These are phyloP conservation scores for Petrea volubilis DNA, from an alignment of 257 asterid species.

Conservation along the genomic window DNA sequence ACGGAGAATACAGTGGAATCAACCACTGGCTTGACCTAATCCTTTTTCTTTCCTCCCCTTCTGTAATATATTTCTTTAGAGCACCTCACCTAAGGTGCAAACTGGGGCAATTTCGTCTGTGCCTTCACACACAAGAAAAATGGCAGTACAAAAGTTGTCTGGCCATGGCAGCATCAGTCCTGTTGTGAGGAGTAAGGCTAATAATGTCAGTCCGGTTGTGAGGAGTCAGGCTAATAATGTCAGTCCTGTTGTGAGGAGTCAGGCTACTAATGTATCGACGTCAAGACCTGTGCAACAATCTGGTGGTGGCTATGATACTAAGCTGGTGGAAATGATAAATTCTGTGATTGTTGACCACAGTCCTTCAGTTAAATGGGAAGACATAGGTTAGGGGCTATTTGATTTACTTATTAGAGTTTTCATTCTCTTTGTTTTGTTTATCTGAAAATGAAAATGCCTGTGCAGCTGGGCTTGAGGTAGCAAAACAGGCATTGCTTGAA, in stretches of 20 bases:
- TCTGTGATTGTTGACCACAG: slow-evolving; percentile 84
- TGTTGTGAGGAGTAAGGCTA: slow-evolving; percentile 41
- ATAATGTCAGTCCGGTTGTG: slow-evolving; percentile 34
- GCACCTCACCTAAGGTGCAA: slow-evolving; percentile 49
- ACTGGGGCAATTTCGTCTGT: slow-evolving; percentile 40
- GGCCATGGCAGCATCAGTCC: slow-evolving; percentile 34
- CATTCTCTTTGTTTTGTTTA: not conserved
- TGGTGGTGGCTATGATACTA: slow-evolving; percentile 67
- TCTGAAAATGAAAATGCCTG: slow-evolving; percentile 21
- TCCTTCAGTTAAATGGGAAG: slow-evolving; percentile 99
- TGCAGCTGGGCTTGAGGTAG: slow-evolving; percentile 99
- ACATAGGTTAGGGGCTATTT: slow-evolving; percentile 71
- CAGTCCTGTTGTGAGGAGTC: slow-evolving; percentile 40
- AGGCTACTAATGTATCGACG: slow-evolving; percentile 33
- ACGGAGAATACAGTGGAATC: slow-evolving; percentile 19
- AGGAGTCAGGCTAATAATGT: slow-evolving; percentile 45
- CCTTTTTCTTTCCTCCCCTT: not conserved
- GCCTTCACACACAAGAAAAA: slow-evolving; percentile 53
- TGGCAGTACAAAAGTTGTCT: slow-evolving; percentile 45
- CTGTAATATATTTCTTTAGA: slow-evolving; percentile 39
- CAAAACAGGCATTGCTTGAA: slow-evolving; percentile 91
- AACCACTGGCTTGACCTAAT: slow-evolving; percentile 23
- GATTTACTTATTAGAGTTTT: slow-evolving; percentile 14
- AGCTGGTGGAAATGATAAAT: slow-evolving; percentile 88
- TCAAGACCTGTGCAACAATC: slow-evolving; percentile 50